Percentiles rank a stretch among this genome's conserved stretches.
Evolutionary conservation across 2,329 filamentous ascomycete genomes (phyloP).

Genomic region (Coniochaeta sp.): DNA sequence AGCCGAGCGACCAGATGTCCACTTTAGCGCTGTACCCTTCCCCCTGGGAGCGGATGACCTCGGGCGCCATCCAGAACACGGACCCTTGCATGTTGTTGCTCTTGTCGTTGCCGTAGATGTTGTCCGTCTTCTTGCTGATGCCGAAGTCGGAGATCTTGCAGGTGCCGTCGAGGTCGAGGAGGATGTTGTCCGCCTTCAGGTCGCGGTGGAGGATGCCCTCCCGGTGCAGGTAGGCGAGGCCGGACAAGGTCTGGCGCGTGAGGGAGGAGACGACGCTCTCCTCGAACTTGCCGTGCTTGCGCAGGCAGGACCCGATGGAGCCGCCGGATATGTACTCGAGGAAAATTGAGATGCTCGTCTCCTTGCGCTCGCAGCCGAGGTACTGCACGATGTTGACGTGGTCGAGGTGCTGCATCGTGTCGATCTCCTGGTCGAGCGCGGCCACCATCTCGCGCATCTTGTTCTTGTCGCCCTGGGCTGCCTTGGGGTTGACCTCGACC

Average conservation of each 20-base stretch:
- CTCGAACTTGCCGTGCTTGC: slow-evolving; percentile 97
- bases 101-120: slow-evolving; percentile 98
- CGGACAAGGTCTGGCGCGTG: slow-evolving; percentile 81
- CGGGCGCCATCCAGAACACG: slow-evolving; percentile 99
- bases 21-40: slow-evolving; percentile 97
- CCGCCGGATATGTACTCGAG: slow-evolving; percentile 98
- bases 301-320: slow-evolving; percentile 90
- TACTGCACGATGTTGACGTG: slow-evolving; percentile 99
- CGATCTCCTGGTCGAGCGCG: slow-evolving; percentile 94
- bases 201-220: slow-evolving; percentile 95
- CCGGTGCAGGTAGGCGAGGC: slow-evolving; percentile 84
- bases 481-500: slow-evolving; percentile 92
- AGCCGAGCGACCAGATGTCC: slow-evolving; percentile 96
- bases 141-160: slow-evolving; percentile 99
- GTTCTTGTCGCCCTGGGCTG: slow-evolving; percentile 75
- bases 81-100: slow-evolving; percentile 97
- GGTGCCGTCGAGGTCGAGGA: slow-evolving; percentile 89
- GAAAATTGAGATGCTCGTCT: slow-evolving; percentile 94
- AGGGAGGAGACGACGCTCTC: slow-evolving; percentile 86
- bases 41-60: slow-evolving; percentile 89
- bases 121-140: slow-evolving; percentile 96
- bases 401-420: slow-evolving; percentile 98
- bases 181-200: slow-evolving; percentile 94
- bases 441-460: slow-evolving; percentile 95
- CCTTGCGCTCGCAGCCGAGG: slow-evolving; percentile 89